A percentile compares a stretch with the other conserved stretches of the same genome.
Conservation (phyloP, 2,329 filamentous ascomycete genomes). For the Amauroascus verrucosus region DNA sequence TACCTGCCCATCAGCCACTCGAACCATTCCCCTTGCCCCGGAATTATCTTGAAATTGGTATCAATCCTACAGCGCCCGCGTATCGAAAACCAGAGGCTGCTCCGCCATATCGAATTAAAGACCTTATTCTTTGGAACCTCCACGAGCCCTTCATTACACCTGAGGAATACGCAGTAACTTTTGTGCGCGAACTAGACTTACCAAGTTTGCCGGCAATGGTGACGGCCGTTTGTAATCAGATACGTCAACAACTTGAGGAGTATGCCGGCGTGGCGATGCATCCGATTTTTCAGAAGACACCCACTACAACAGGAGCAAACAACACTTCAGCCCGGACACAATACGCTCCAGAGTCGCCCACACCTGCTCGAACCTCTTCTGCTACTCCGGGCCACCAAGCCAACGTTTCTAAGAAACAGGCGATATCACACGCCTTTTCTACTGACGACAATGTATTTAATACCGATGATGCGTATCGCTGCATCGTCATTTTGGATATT, state of each 20-base stretch:
- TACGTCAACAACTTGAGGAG: slow-evolving; percentile 88
- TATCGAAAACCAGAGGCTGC: slow-evolving; percentile 72
- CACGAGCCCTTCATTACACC: slow-evolving; percentile 91
- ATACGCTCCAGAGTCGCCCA: slow-evolving; percentile 21
- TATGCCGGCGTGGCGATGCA: slow-evolving; percentile 91
- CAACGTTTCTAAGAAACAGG: slow-evolving; percentile 8
- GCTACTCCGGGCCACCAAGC: slow-evolving; percentile 19
- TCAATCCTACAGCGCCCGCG: slow-evolving; percentile 60
- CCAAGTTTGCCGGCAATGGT: slow-evolving; percentile 62
- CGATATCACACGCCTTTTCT: slow-evolving; percentile 34
- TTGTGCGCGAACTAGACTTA: slow-evolving; percentile 88
- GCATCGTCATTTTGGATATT: slow-evolving; percentile 80
- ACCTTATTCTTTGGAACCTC: slow-evolving; percentile 96
- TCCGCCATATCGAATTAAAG: slow-evolving; percentile 77
- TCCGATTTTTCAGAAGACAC: slow-evolving; percentile 63
- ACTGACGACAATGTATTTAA: slow-evolving; percentile 66
- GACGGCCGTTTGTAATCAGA: slow-evolving; percentile 80
- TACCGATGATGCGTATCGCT: slow-evolving; percentile 88
- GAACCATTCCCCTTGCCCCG: slow-evolving; percentile 40
- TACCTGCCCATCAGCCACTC: slow-evolving; percentile 54
- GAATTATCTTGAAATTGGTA: slow-evolving; percentile 31
- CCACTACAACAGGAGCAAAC: slow-evolving; percentile 40
- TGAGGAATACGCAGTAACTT: slow-evolving; percentile 82
- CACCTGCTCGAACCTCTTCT: slow-evolving; percentile 18
- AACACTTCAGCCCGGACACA: not conserved